Evolutionary conservation across 768 basidiomycete species (phyloP), one percentile per base, ranked within the genome.

Genomic region (Pulveroboletus sp.): DNA sequence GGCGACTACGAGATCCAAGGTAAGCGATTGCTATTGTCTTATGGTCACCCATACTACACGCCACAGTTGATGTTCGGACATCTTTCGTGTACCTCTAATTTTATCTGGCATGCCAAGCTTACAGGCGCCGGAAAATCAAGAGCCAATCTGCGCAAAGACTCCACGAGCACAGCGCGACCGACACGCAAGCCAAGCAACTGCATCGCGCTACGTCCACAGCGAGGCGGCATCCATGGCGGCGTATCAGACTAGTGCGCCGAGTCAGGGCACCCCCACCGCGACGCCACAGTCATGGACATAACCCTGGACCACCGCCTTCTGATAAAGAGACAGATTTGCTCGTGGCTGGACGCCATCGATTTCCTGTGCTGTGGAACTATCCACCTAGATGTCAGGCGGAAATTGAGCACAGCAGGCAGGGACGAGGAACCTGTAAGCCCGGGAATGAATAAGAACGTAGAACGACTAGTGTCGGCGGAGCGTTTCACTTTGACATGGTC

Each of bases 261-360:
- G 57, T 58, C 62, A 43, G 63, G 60, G 41, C 54, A 59, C 55
- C 58, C 59, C 53, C 63, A 70, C 45, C 65, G 60, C 27, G 68
- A 54, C 40, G 68, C 63, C 55, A 75, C 63, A 32, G 63, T 75
- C 53, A 79, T 77, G 76, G 77, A 77, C 58, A 59, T 76, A 48
- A 63, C 78, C 52, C 67, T 80, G 48, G 75, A 75, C 54, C 62
- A 54, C 49, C 47, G 56, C 53, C 50, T 53, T 32, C 34, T 51
- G 40, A 51, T 50, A 26, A 41, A 36, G 23, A 31, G 38, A 39
- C 40, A 34, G 47, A 45, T 49, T 39, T 20, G 29, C 51, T 47
- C 39, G 54, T 24, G 44, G 54, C 42, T 16, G 43, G 38, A 34
- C 38, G 43, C 11, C 41, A 35, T 43, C 36, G 16, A 12, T 26